Evolutionary conservation across 257 asterid genomes (phyloP), one percentile per base, ranked within the genome.

Genomic region (Solanum appendiculatum): DNA sequence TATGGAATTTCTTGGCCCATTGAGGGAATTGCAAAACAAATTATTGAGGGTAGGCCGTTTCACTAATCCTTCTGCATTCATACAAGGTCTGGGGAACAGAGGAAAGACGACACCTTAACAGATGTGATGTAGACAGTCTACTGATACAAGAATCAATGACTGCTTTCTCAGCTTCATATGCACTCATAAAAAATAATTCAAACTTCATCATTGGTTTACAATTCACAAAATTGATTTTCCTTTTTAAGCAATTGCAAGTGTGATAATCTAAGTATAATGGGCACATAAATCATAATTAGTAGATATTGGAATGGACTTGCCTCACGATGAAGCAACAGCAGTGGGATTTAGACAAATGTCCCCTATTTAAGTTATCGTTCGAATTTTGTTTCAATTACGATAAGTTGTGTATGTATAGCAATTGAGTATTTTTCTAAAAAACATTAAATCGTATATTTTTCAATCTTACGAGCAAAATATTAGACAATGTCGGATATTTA

Each of bases 41-140:
- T 29, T 27, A 66, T 63, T 5, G 0, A 66, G 36, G 16, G 7
- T n/a, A n/a, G n/a, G 0, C 10, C 3, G 10, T 13, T 6, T 1
- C 21, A 27, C 21, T 13, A 13, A 13, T 2, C 0, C 1, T 27
- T 3, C 10, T 1, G 10, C 21, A 12, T 66, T 64, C 36, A 64
- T 2, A 2, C 6, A 68, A 0, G 1, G 0, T 68, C 4, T n/a
- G n/a, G n/a, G n/a, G n/a, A n/a, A n/a, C n/a, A n/a, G n/a, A n/a
- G n/a, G n/a, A n/a, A n/a, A n/a, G n/a, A n/a, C n/a, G n/a, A n/a
- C n/a, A n/a, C n/a, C n/a, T n/a, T n/a, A n/a, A n/a, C n/a, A n/a
- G n/a, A n/a, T n/a, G n/a, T n/a, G n/a, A 15, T 66, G 6, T 29
- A 66, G 2, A 13, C 0, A 1, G 3, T 6, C 5, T 27, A 66